Conservation (phyloP, 78 protist genomes). For the Guillardia theta region DNA sequence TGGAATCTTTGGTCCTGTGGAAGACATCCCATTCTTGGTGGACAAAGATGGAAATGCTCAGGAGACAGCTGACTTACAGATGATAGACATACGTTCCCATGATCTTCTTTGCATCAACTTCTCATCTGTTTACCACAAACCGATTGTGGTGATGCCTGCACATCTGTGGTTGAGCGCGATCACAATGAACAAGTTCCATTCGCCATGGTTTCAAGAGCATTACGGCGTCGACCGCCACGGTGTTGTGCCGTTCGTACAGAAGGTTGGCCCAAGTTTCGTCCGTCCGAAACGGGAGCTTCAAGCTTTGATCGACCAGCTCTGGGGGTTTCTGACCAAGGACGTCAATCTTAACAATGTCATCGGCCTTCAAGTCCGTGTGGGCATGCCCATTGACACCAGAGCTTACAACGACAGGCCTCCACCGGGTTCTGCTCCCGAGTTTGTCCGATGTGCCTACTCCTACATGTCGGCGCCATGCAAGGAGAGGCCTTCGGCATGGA, state of each 20-base stretch:
- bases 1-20: not conserved
- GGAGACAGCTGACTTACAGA: not conserved
- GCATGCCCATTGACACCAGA: not conserved
- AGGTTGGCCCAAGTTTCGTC: not conserved
- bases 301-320: not conserved
- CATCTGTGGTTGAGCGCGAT: conserved; percentile 26
- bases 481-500: not conserved
- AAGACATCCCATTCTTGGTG: not conserved
- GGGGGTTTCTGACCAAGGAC: not conserved
- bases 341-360: not conserved
- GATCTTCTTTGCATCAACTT: not conserved
- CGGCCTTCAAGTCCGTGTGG: not conserved
- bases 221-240: not conserved
- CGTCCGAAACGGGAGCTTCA: not conserved
- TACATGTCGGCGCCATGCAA: not conserved
- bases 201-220: not conserved
- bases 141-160: not conserved
- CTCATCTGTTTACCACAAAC: not conserved
- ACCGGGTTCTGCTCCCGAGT: not conserved
- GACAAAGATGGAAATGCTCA: not conserved
- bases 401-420: not conserved
- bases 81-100: not conserved
- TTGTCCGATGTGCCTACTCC: conserved; percentile 21
- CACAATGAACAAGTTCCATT: not conserved
- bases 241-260: not conserved